Conservation (phyloP, 208 protist species). For the Angomonas ambiguus region DNA sequence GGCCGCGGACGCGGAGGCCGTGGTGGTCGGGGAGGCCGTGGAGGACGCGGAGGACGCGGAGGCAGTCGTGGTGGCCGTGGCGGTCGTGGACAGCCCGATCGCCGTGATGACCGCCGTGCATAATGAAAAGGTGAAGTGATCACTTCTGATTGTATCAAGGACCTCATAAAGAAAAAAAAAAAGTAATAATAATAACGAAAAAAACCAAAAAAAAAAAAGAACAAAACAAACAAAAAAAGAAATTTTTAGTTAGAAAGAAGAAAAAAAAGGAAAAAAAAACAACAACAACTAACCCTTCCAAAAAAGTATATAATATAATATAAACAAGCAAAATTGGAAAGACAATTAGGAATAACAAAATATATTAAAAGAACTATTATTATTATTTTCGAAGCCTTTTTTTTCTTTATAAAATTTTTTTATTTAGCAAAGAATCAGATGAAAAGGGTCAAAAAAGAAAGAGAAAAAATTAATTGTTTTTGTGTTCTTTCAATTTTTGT, state of each 20-base stretch:
- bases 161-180: too few relatives aligned
- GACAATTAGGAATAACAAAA: background rate
- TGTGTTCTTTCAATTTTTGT: background rate
- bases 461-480: background rate
- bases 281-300: background rate
- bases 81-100: background rate
- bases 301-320: background rate
- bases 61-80: background rate
- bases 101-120: constrained; percentile 5
- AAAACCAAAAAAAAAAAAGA: constrained; percentile 10
- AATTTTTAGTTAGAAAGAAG: background rate
- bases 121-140: background rate
- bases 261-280: background rate
- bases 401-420: too few relatives aligned
- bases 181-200: too few relatives aligned
- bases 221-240: background rate
- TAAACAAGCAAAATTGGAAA: background rate
- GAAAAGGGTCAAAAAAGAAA: too few relatives aligned
- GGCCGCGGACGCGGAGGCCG: constrained; percentile 34
- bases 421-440: too few relatives aligned
- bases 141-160: too few relatives aligned
- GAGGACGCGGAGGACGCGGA: constrained; percentile 22
- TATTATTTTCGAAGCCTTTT: too few relatives aligned
- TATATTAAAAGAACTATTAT: background rate
- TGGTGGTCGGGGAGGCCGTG: constrained; percentile 24